Evolutionary conservation across 805 yeast genomes (phyloP).

Genomic region (Yarrowia sp.): DNA sequence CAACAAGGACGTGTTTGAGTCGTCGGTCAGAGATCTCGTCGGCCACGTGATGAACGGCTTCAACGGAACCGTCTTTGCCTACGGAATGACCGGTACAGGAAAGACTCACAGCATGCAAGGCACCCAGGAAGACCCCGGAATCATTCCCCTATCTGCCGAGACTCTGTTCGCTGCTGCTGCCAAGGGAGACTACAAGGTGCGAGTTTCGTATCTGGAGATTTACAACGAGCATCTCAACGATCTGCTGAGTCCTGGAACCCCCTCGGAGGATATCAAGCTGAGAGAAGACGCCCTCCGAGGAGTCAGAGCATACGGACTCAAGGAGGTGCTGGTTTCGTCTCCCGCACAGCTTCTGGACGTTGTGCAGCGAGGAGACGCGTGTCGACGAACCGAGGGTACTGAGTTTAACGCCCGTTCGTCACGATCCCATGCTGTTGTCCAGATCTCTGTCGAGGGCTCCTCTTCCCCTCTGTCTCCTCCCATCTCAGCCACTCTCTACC

Average conservation of each 20-base stretch:
- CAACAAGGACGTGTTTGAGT: slow-evolving; percentile 67
- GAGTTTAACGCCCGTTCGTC: slow-evolving; percentile 88
- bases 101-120: slow-evolving; percentile 91
- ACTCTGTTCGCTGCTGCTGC: slow-evolving; percentile 57
- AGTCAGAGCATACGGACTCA: slow-evolving; percentile 75
- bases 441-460: slow-evolving; percentile 59
- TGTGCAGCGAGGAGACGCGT: slow-evolving; percentile 72
- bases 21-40: slow-evolving; percentile 59
- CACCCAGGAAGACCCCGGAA: slow-evolving; percentile 64
- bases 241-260: slow-evolving; percentile 54
- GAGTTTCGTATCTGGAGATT: slow-evolving; percentile 72
- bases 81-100: slow-evolving; percentile 95
- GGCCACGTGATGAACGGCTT: slow-evolving; percentile 63
- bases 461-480: slow-evolving; percentile 52
- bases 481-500: slow-evolving; percentile 67
- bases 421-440: slow-evolving; percentile 88
- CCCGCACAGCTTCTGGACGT: slow-evolving; percentile 66
- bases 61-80: slow-evolving; percentile 90
- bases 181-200: slow-evolving; percentile 55
- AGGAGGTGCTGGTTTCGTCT: slow-evolving; percentile 62
- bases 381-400: slow-evolving; percentile 84
- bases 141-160: slow-evolving; percentile 71
- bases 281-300: slow-evolving; percentile 79
- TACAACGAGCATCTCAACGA: slow-evolving; percentile 75
- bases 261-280: slow-evolving; percentile 66